Evolutionary conservation across 169 alveolate genomes (phyloP).

Genomic region (Eimeria mitis): DNA sequence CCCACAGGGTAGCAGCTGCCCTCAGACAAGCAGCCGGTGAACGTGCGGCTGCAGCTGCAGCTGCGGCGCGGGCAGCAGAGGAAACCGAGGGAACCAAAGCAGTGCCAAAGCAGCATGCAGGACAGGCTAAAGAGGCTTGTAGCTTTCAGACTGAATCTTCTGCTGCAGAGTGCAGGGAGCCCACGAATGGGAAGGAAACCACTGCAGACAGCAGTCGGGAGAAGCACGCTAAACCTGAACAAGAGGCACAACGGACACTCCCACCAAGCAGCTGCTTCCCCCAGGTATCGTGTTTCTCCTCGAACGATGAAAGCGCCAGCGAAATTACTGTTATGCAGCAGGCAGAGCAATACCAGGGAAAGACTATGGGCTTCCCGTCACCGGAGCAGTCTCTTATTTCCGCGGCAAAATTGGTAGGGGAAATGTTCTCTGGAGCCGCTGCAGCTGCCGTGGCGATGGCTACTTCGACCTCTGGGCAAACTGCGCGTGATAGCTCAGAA

Average conservation of each 20-base stretch:
- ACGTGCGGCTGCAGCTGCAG: slow-evolving; percentile 77
- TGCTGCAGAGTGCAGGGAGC: background rate
- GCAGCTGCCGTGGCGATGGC: slow-evolving; percentile 63
- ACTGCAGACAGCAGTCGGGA: slow-evolving; percentile 7
- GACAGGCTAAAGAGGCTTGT: background rate
- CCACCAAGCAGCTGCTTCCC: slow-evolving; percentile 59
- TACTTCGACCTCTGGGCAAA: slow-evolving; percentile 1
- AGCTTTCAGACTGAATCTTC: slow-evolving; percentile 3
- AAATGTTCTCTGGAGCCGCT: slow-evolving; percentile 61
- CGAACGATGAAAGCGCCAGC: slow-evolving; percentile 37
- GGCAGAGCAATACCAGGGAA: background rate
- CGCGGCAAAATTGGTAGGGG: slow-evolving; percentile 52
- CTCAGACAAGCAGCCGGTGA: slow-evolving; percentile 74
- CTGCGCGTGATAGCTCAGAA: background rate
- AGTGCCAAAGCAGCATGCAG: slow-evolving; percentile 1
- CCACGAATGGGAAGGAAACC: background rate
- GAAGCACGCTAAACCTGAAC: slow-evolving; percentile 17
- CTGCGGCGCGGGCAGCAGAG: slow-evolving; percentile 69
- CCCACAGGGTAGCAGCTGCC: slow-evolving; percentile 72
- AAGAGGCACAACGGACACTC: background rate
- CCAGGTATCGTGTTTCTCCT: slow-evolving; percentile 46
- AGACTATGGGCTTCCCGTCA: background rate
- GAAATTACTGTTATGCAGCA: slow-evolving; percentile 37
- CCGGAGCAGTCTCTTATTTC: slow-evolving; percentile 48
- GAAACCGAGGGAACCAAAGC: slow-evolving; percentile 52